A percentile compares a stretch with the other conserved stretches of the same genome.
phyloP scores from a whole-genome alignment of 805 yeast genomes.

The Ogataea neopini region DNA sequence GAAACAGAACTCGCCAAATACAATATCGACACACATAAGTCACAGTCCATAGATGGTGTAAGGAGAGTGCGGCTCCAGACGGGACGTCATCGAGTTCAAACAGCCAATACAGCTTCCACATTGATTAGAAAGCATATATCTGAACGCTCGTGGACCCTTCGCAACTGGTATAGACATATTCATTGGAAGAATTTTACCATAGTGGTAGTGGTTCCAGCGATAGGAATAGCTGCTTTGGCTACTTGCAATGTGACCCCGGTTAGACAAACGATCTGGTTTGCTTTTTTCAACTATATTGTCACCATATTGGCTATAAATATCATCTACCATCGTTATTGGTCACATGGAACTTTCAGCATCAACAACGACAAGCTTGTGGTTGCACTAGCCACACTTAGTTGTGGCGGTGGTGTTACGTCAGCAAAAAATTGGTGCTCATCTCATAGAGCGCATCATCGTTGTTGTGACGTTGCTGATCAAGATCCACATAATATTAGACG shows the following conservation, averaged over 20 bases:
- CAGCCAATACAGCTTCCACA: slow-evolving; percentile 19
- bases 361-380: slow-evolving; percentile 47
- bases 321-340: slow-evolving; percentile 78
- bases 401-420: slow-evolving; percentile 76
- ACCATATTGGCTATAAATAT: slow-evolving; percentile 77
- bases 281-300: slow-evolving; percentile 53
- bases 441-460: slow-evolving; percentile 90
- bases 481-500: slow-evolving; percentile 86
- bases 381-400: slow-evolving; percentile 59
- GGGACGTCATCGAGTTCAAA: slow-evolving; percentile 37
- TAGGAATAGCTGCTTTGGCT: slow-evolving; percentile 21
- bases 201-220: slow-evolving; percentile 55
- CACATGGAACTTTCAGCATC: slow-evolving; percentile 56
- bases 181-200: slow-evolving; percentile 71
- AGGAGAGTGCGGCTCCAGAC: slow-evolving; percentile 14
- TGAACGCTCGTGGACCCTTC: slow-evolving; percentile 73
- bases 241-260: slow-evolving; percentile 12
- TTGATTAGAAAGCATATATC: slow-evolving; percentile 50
- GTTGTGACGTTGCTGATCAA: slow-evolving; percentile 73
- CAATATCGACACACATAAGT: slow-evolving; percentile 3
- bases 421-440: slow-evolving; percentile 77
- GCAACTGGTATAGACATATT: slow-evolving; percentile 70
- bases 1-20: slow-evolving; percentile 31
- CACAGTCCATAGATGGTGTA: slow-evolving; percentile 1
- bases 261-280: slow-evolving; percentile 47